phyloP scores from a whole-genome alignment of 257 asterid species.

The Verbascum thapsus region DNA sequence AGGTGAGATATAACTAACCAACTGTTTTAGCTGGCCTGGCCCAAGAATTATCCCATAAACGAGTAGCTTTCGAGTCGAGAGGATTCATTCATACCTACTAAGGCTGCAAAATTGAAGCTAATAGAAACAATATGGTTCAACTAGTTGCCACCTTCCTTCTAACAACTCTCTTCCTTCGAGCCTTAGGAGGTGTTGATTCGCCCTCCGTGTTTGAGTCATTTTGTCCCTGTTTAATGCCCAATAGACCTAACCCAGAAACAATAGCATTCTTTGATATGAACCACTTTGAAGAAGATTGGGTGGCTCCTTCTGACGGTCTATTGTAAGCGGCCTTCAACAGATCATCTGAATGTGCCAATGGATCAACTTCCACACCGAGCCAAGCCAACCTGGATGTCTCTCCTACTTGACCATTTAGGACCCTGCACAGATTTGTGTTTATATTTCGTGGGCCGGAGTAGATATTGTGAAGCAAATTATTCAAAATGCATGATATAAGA shows the following conservation, averaged over 20 bases:
- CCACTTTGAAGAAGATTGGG: conserved; percentile 79
- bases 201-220: conserved; percentile 42
- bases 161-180: conserved; percentile 78
- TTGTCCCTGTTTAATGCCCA: conserved; percentile 74
- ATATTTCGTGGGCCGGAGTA: neutral
- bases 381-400: conserved; percentile 88
- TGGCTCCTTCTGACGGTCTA: conserved; percentile 66
- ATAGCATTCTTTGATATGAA: conserved; percentile 83
- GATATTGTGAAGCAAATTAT: neutral
- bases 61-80: conserved; percentile 3
- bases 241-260: conserved; percentile 90
- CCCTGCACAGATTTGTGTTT: conserved; percentile 49
- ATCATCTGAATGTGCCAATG: conserved; percentile 73
- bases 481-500: conserved; percentile 7
- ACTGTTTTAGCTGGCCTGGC: too few species aligned
- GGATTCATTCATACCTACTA: conserved; percentile 27
- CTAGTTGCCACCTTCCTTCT: conserved; percentile 74
- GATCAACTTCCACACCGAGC: conserved; percentile 95
- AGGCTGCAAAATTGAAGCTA: conserved; percentile 53
- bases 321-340: conserved; percentile 73
- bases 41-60: neutral
- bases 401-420: conserved; percentile 78
- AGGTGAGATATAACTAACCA: too few species aligned
- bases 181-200: conserved; percentile 61
- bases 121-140: conserved; percentile 31